Percentiles rank a stretch among this genome's conserved stretches.
These are phyloP conservation scores for Chloranthus sessilifolius DNA, from an alignment of 164 flowering plant genomes.

Conservation along the genomic window DNA sequence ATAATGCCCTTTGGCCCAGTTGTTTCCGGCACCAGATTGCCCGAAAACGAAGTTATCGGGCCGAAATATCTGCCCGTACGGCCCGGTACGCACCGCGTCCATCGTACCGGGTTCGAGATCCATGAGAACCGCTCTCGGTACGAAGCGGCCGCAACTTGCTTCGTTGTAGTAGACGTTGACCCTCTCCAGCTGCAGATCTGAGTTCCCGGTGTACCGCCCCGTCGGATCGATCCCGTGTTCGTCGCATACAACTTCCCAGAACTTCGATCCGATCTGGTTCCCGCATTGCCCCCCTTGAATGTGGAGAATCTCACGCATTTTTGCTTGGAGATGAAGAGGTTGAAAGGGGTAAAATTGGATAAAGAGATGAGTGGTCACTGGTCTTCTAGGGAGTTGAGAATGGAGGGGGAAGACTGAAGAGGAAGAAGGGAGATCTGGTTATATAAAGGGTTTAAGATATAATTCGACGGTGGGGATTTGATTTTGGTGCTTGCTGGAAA, in stretches of 20 bases:
- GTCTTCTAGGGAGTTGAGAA: neutral
- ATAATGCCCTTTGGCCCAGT: conserved; percentile 25
- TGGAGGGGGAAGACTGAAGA: neutral
- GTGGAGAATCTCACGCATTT: conserved; percentile 25
- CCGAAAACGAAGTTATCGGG: conserved; percentile 24
- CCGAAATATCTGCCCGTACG: conserved; percentile 20
- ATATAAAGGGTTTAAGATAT: neutral
- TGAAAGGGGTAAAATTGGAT: neutral
- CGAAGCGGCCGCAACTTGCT: conserved; percentile 20
- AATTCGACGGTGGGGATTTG: conserved; percentile 4
- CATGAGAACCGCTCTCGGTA: conserved; percentile 24
- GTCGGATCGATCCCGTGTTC: conserved; percentile 23
- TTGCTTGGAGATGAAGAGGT: neutral
- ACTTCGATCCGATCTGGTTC: conserved; percentile 24
- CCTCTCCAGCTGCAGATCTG: conserved; percentile 20
- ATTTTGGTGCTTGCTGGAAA: neutral
- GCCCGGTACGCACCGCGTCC: conserved; percentile 22
- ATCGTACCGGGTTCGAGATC: conserved; percentile 28
- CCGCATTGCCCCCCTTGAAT: conserved; percentile 26
- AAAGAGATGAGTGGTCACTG: too few relatives aligned
- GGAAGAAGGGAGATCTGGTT: neutral
- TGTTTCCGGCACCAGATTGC: conserved; percentile 24
- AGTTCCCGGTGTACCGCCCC: conserved; percentile 12
- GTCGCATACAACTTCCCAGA: conserved; percentile 23
- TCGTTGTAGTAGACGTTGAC: conserved; percentile 26